Conservation (phyloP, 495 filamentous ascomycete species). For the Podospora appendiculata region DNA sequence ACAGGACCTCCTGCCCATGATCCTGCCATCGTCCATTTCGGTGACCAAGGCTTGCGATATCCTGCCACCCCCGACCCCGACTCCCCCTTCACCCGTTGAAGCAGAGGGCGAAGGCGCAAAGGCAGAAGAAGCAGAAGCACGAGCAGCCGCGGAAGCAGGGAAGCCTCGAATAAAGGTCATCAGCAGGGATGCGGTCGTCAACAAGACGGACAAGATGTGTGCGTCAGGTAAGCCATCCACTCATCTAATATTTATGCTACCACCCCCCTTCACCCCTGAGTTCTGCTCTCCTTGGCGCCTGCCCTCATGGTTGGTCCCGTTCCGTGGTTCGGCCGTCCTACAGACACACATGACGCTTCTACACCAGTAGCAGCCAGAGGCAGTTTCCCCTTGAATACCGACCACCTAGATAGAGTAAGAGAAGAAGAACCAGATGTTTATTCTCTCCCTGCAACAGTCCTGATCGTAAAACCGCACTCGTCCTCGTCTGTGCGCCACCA, state of each 20-base stretch:
- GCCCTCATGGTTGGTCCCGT: too few species aligned
- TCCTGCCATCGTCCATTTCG: conserved; percentile 37
- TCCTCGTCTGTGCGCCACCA: conserved; percentile 36
- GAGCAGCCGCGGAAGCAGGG: conserved; percentile 7
- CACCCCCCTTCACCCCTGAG: background rate
- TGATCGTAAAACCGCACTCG: conserved; percentile 33
- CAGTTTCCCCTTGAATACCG: too few species aligned
- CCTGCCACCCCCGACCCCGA: conserved; percentile 10
- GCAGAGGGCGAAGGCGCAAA: background rate
- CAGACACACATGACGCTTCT: too few species aligned
- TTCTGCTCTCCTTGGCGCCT: too few species aligned
- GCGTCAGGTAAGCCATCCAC: conserved; percentile 32
- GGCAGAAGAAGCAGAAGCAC: background rate
- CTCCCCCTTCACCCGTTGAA: conserved; percentile 12
- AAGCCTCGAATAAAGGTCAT: conserved; percentile 39
- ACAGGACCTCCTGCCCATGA: conserved; percentile 43
- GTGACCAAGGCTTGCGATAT: conserved; percentile 37
- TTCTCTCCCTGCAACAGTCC: conserved; percentile 18
- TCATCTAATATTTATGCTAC: background rate
- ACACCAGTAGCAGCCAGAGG: too few species aligned
- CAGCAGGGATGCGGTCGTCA: conserved; percentile 48
- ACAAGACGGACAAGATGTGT: conserved; percentile 51
- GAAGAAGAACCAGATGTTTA: too few species aligned
- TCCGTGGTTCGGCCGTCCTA: too few species aligned
- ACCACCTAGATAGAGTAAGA: too few species aligned